Conservation (phyloP, 225 moss, liverwort and hornwort genomes). For the Polytrichum commune region DNA sequence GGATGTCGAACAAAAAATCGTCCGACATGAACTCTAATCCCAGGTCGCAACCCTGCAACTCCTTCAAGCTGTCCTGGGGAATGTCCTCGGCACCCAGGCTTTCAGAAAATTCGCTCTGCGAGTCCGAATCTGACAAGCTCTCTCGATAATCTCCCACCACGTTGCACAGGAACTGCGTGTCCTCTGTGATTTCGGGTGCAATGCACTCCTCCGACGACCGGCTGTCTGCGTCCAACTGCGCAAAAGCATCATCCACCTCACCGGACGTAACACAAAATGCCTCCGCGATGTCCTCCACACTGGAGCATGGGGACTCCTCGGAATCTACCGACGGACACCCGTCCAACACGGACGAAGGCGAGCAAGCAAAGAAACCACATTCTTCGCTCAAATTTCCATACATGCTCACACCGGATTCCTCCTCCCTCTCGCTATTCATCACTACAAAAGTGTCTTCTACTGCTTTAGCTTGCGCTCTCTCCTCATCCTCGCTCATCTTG, state of each 20-base stretch:
- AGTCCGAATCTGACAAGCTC: conserved; percentile 8
- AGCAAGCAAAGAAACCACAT: conserved; percentile 33
- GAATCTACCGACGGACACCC: conserved; percentile 15
- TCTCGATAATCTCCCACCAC: conserved; percentile 6
- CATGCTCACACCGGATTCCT: conserved; percentile 2
- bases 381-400: conserved; percentile 26
- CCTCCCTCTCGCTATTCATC: neutral
- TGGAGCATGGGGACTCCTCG: conserved; percentile 27
- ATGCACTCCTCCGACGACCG: neutral
- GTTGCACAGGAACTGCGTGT: neutral
- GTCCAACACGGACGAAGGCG: conserved; percentile 52
- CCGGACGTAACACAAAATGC: conserved; percentile 11
- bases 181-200: neutral
- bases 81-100: neutral
- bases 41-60: conserved; percentile 14
- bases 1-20: conserved; percentile 46
- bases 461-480: neutral
- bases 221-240: conserved; percentile 7
- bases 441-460: neutral
- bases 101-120: neutral
- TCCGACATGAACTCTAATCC: conserved; percentile 7
- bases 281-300: conserved; percentile 22
- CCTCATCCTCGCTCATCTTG: conserved; percentile 13
- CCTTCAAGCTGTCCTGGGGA: conserved; percentile 1
- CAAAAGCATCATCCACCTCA: neutral